Evolutionary conservation across 2,329 filamentous ascomycete genomes (phyloP).

Genomic region (Aspergillus felis): DNA sequence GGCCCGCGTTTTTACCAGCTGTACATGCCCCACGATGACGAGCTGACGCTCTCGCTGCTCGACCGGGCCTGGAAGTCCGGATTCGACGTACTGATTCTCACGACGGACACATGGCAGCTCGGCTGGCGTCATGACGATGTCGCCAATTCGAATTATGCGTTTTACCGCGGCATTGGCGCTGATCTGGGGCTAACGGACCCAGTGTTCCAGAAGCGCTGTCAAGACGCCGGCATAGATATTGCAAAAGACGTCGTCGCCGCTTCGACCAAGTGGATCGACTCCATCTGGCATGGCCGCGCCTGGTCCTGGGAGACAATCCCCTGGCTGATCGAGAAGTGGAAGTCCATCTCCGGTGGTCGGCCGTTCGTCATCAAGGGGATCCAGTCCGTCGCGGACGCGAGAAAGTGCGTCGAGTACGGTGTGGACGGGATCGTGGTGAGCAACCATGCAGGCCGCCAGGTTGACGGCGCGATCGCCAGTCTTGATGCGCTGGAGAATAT

Average conservation of each 20-base stretch:
- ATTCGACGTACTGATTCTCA: conserved; percentile 57
- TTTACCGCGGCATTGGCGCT: conserved; percentile 56
- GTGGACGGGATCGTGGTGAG: conserved; percentile 65
- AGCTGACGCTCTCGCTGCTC: conserved; percentile 54
- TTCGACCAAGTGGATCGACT: conserved; percentile 61
- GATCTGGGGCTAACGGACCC: conserved; percentile 58
- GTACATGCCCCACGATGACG: conserved; percentile 62
- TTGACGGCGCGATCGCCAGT: conserved; percentile 58
- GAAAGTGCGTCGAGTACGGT: conserved; percentile 55
- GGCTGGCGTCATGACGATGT: conserved; percentile 60
- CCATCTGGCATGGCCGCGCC: conserved; percentile 60
- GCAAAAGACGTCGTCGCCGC: conserved; percentile 51
- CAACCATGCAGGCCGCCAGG: conserved; percentile 67
- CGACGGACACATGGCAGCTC: conserved; percentile 61
- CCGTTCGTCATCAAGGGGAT: conserved; percentile 66
- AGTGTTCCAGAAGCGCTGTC: conserved; percentile 54
- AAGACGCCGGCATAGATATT: conserved; percentile 52
- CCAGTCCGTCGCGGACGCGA: conserved; percentile 63
- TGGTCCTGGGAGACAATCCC: conserved; percentile 64
- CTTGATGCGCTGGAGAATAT: conserved; percentile 60
- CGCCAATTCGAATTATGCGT: conserved; percentile 57
- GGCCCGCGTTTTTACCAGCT: conserved; percentile 59
- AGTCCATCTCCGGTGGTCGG: conserved; percentile 51
- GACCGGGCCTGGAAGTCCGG: conserved; percentile 52
- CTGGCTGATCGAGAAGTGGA: conserved; percentile 60